Evolutionary conservation across 768 basidiomycete species (phyloP), one percentile per base, ranked within the genome.

Genomic region (Phaeolepiota aurea): DNA sequence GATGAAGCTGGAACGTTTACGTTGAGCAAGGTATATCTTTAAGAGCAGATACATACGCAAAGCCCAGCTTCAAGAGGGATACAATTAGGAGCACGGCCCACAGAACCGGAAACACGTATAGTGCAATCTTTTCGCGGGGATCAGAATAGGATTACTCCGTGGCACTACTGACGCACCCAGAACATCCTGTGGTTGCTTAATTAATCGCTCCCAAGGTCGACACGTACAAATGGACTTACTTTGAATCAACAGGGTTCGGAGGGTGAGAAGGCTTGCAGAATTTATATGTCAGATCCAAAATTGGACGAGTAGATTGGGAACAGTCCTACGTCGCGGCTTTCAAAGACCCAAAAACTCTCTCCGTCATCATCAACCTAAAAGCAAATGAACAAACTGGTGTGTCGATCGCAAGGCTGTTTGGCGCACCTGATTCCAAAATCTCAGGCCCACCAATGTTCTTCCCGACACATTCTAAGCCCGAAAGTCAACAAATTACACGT

Each of bases 341-440:
- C 96, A 49, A 99, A 99, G 9, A 99, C 93, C 96, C 96, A 99
- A 51, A 83, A 93, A 59, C 73, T 76, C 59, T 94, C 88, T 2
- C 96, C 96, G 48, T 97, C 92, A 40, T 97, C 92, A 53, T 98
- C 92, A 11, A 98, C 91, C 82, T 86, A 32, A 28, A 45, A 46
- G 9, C 11, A n/a, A 21, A 25, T 37, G 37, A 31, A 37, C 22
- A 31, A 18, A 39, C 38, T 20, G 23, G 12, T 14, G 14, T 28
- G 25, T 38, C n/a, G 15, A 28, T 13, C 9, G 5, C 11, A 18
- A 3, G 34, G 18, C 10, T 14, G 14, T 20, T 16, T 2, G 3
- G 49, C 58, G 16, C 39, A 82, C 83, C 63, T 98, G 93, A 58
- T 98, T 99, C 94, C 94, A 98, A 55, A 93, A 99, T 41, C 96